Conservation (phyloP, 1,139 yeast species). For the Hanseniaspora sp. region DNA sequence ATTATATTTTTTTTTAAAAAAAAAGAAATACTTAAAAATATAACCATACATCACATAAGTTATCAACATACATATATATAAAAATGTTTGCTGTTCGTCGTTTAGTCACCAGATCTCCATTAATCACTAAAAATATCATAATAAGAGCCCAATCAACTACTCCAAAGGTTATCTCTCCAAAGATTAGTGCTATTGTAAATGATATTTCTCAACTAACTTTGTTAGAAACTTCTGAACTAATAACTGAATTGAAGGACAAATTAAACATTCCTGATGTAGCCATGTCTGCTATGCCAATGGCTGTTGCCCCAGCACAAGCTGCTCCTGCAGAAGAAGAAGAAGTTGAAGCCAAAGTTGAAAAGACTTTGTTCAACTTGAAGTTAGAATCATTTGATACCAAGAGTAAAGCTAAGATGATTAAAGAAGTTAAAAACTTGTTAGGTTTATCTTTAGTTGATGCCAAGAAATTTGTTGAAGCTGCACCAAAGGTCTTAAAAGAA, state of each 20-base stretch:
- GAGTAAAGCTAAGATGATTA: slow-evolving; percentile 92
- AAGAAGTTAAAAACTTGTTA: slow-evolving; percentile 85
- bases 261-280: slow-evolving; percentile 84
- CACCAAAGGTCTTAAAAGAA: slow-evolving; percentile 71
- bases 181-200: slow-evolving; percentile 77
- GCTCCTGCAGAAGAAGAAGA: slow-evolving; percentile 68
- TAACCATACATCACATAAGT: neutral
- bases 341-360: slow-evolving; percentile 76
- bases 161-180: slow-evolving; percentile 64
- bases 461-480: slow-evolving; percentile 93
- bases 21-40: neutral
- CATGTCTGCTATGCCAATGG: slow-evolving; percentile 45
- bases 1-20: neutral
- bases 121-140: slow-evolving; percentile 18
- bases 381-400: slow-evolving; percentile 90
- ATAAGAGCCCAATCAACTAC: slow-evolving; percentile 29
- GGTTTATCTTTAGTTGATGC: slow-evolving; percentile 93
- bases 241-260: slow-evolving; percentile 70
- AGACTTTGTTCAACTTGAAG: slow-evolving; percentile 84
- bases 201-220: slow-evolving; percentile 80
- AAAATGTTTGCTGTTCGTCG: slow-evolving; percentile 15
- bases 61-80: neutral
- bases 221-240: slow-evolving; percentile 77
- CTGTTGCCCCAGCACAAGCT: slow-evolving; percentile 59
- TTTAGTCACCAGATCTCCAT: slow-evolving; percentile 16